Evolutionary conservation across 495 filamentous ascomycete species (phyloP).

Genomic region (Penicillium chermesinum): DNA sequence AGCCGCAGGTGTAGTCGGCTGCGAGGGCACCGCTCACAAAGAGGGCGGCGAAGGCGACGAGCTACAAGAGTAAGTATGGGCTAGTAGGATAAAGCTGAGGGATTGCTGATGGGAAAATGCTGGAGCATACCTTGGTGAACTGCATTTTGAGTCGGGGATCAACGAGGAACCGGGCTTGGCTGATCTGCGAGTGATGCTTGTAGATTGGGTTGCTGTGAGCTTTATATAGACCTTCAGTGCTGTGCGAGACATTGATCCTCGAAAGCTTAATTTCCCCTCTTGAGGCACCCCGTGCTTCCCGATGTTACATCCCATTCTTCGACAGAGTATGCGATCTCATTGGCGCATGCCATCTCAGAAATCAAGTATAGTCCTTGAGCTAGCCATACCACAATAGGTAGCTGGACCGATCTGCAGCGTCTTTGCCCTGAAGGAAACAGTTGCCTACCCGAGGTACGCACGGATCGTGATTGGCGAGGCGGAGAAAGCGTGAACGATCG

Average conservation of each 20-base stretch:
- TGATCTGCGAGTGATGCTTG: neutral
- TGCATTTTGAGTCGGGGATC: conserved; percentile 19
- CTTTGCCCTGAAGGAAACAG: too few species aligned
- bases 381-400: conserved; percentile 11
- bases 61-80: conserved; percentile 1
- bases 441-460: conserved; percentile 2
- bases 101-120: neutral
- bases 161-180: neutral
- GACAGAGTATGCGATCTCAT: conserved; percentile 2
- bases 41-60: conserved; percentile 19
- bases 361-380: neutral
- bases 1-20: conserved; percentile 49
- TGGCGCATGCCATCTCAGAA: conserved; percentile 4
- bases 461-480: conserved; percentile 1
- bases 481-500: conserved; percentile 13
- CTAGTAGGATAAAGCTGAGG: neutral
- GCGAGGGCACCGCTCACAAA: conserved; percentile 36
- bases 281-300: neutral
- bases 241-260: neutral
- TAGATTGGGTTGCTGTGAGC: neutral
- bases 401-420: conserved; percentile 14
- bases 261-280: neutral
- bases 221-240: neutral
- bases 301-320: conserved; percentile 5
- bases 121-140: conserved; percentile 22